Conservation (phyloP, 805 yeast genomes). For the Pichia cabralensis region DNA sequence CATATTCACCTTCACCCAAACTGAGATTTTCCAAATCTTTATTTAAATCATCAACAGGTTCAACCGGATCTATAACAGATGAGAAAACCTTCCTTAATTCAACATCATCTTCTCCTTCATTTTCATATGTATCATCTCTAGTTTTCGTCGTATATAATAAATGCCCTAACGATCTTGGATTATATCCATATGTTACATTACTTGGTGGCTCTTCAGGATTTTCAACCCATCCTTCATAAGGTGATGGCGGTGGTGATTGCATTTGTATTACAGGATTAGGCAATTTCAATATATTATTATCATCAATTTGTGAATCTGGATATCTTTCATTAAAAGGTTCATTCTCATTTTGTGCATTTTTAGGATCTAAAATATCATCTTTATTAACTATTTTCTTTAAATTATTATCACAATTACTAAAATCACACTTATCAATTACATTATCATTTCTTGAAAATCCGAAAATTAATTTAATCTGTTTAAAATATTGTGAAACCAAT, state of each 20-base stretch:
- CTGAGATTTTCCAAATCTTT: constrained; percentile 2
- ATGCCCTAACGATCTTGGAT: constrained; percentile 23
- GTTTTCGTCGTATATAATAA: constrained; percentile 21
- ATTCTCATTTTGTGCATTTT: background rate
- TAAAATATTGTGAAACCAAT: constrained; percentile 10
- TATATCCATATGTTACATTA: constrained; percentile 18
- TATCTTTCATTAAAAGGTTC: constrained; percentile 5
- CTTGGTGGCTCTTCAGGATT: constrained; percentile 27
- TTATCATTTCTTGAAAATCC: constrained; percentile 17
- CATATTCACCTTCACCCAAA: constrained; percentile 9
- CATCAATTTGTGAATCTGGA: constrained; percentile 3
- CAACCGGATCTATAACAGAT: constrained; percentile 4
- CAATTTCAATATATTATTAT: constrained; percentile 11
- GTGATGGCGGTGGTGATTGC: constrained; percentile 29
- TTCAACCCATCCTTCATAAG: constrained; percentile 24
- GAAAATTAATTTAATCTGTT: constrained; percentile 14
- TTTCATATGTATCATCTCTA: too few species aligned
- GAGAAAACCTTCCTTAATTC: constrained; percentile 8
- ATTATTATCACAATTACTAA: background rate
- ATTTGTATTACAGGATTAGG: constrained; percentile 23
- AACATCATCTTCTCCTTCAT: background rate
- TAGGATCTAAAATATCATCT: background rate
- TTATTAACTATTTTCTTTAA: background rate
- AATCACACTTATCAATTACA: background rate
- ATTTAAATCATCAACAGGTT: constrained; percentile 2